Base-by-base conservation (phyloP, 179 eudicot genomes). In the Spinacia oleracea region DNA sequence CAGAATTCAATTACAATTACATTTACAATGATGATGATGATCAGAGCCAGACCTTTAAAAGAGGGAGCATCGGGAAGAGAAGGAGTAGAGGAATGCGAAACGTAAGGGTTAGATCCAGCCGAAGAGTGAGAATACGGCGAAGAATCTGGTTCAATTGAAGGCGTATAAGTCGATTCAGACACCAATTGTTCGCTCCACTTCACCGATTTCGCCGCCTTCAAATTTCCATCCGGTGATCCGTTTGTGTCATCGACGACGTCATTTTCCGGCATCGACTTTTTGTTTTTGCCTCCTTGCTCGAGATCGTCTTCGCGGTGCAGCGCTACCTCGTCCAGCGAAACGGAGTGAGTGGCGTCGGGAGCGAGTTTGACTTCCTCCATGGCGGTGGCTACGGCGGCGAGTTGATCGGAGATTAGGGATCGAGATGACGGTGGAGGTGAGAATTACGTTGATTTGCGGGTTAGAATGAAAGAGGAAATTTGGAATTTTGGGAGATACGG, bases 161-260 rank as follows among this genome's bases (percentile, higher is more conserved):
- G 77, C n/a, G 84, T 70, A 45, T 73, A 85, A 43, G 85, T 78
- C 12, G 87, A 82, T 34, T 87, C 85, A 0, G 86, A 84, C 0
- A 87, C 89, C 77, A 87, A 81, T 73, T 87, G 84, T 77, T 87
- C 86, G 81, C 89, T 87, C 89, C 89, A 87, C 53, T 85, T 46
- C 55, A 87, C 89, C 74, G 89, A 85, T 73, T 87, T 87, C 72
- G 76, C 81, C 16, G 84, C 35, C 72, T 81, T 87, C 35, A 34
- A n/a, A 43, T 70, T 73, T 4, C 74, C 32, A 1, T 77, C 77
- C 50, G 83, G 73, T 11, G 81, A 64, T 74, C 73, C 85, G 15
- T 32, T 71, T 18, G 4, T 62, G 60, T 46, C 43, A 35, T 3
- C 15, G 21, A 11, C 6, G 75, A 29, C 45, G 34, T 32, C 31